Evolutionary conservation across 2,329 filamentous ascomycete genomes (phyloP), one percentile per base, ranked within the genome.

Genomic region (Helotiales sp.): DNA sequence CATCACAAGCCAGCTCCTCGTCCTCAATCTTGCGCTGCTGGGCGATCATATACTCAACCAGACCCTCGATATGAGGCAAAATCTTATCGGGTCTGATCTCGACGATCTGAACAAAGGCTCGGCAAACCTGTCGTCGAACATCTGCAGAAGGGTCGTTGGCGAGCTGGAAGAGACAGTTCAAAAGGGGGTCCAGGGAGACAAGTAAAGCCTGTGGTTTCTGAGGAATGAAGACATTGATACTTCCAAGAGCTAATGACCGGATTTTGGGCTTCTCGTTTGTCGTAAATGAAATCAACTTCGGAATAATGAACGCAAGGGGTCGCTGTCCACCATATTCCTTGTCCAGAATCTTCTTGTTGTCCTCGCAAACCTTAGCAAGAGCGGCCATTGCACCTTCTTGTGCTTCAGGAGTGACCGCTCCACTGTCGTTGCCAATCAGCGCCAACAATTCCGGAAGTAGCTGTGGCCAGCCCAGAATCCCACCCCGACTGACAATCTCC

Each of bases 331-430:
- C 89, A 78, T 97, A 93, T 71, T 97, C 93, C 74, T 90, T 89
- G 80, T 97, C 93, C 63, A 99, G 83, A 67, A 93, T 85, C 77
- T 91, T 93, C 76, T 88, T 90, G 81, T 97, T 97, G 81, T 99
- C 96, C 80, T 99, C 96, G 80, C 96, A 99, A 69, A 99, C 94
- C 83, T 98, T 98, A 78, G 91, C 84, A 79, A 99, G 84, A 57
- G 96, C 94, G 58, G 92, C 89, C 91, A 98, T 97, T 73, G 93
- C 94, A 69, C 94, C 94, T 78, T 99, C 95, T 77, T 97, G 93
- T 13, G 91, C 89, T 76, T 92, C 87, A 50, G 86, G 82, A 6
- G 92, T 83, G 24, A 89, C 83, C 70, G 90, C 88, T 47, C 91
- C 90, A 54, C 82, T 84, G 64, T 88, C 81, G 79, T 97, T 96